Conservation (phyloP, 352 stramenopile genomes). For the Thalassiosira ordinaria region DNA sequence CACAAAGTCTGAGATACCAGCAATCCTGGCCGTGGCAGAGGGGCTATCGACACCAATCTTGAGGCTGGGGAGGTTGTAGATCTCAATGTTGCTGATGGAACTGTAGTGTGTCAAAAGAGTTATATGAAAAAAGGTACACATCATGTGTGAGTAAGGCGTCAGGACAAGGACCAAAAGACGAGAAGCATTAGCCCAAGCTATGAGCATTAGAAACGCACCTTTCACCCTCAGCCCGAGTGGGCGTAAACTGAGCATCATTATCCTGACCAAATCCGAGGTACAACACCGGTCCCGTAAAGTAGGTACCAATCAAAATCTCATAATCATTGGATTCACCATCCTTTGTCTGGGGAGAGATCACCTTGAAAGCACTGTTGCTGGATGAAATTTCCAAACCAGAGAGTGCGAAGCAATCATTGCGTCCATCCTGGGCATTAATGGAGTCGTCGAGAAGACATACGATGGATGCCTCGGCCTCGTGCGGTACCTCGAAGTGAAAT, state of each 20-base stretch:
- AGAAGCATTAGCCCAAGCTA: too few species aligned
- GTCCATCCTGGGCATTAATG: neutral
- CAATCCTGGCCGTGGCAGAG: neutral
- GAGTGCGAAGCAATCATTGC: slow-evolving; percentile 6
- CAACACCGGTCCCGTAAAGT: slow-evolving; percentile 3
- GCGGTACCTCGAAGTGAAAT: slow-evolving; percentile 13
- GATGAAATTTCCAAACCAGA: neutral
- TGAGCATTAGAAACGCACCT: too few species aligned
- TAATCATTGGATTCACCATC: slow-evolving; percentile 4
- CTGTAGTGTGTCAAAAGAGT: too few species aligned
- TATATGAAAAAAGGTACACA: too few species aligned
- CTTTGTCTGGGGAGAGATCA: neutral
- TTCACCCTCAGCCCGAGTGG: neutral
- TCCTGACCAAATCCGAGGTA: slow-evolving; percentile 16
- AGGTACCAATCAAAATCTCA: slow-evolving; percentile 6
- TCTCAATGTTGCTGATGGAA: slow-evolving; percentile 23
- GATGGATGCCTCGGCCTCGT: slow-evolving; percentile 1
- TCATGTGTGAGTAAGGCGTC: too few species aligned
- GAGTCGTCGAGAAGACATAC: slow-evolving; percentile 20
- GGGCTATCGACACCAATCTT: neutral
- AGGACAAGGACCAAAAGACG: too few species aligned
- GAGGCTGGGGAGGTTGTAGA: slow-evolving; percentile 17
- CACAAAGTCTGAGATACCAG: neutral
- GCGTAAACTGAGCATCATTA: slow-evolving; percentile 12
- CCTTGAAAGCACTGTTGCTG: neutral